Evolutionary conservation across 371 early-diverging fungal genomes (phyloP).

Genomic region (Mortierella sp.): DNA sequence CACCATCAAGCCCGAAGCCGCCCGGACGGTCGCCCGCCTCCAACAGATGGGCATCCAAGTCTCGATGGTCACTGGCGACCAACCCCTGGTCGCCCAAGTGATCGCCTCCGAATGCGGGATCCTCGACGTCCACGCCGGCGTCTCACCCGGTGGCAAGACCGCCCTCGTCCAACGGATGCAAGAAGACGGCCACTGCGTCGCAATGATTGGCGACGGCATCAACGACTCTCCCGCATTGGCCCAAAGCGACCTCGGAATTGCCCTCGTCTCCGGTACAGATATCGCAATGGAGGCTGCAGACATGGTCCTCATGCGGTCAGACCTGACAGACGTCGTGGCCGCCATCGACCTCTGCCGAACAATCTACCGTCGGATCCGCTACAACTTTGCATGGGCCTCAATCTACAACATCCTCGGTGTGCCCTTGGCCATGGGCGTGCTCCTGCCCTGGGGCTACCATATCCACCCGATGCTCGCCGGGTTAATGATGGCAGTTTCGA

Average conservation of each 20-base stretch:
- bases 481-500: conserved; percentile 94
- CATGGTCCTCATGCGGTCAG: conserved; percentile 86
- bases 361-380: conserved; percentile 86
- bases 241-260: conserved; percentile 95
- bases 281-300: conserved; percentile 96
- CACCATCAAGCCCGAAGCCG: conserved; percentile 84
- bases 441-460: conserved; percentile 85
- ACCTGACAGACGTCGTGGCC: conserved; percentile 87
- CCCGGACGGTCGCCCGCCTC: conserved; percentile 76
- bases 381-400: conserved; percentile 93
- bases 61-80: conserved; percentile 97
- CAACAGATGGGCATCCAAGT: conserved; percentile 81
- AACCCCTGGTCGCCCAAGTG: conserved; percentile 79
- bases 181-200: conserved; percentile 69
- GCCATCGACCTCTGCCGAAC: conserved; percentile 87
- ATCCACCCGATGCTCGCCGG: conserved; percentile 95
- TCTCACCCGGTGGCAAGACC: conserved; percentile 92
- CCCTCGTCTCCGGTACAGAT: conserved; percentile 93
- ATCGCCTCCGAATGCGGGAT: conserved; percentile 84
- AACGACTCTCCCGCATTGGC: conserved; percentile 98
- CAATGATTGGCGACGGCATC: conserved; percentile 99
- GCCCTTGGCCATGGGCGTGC: conserved; percentile 95
- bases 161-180: conserved; percentile 79
- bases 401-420: conserved; percentile 92
- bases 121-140: conserved; percentile 89